These are phyloP conservation scores for Cruciata laevipes DNA, from an alignment of 257 asterid genomes.

Conservation along the genomic window DNA sequence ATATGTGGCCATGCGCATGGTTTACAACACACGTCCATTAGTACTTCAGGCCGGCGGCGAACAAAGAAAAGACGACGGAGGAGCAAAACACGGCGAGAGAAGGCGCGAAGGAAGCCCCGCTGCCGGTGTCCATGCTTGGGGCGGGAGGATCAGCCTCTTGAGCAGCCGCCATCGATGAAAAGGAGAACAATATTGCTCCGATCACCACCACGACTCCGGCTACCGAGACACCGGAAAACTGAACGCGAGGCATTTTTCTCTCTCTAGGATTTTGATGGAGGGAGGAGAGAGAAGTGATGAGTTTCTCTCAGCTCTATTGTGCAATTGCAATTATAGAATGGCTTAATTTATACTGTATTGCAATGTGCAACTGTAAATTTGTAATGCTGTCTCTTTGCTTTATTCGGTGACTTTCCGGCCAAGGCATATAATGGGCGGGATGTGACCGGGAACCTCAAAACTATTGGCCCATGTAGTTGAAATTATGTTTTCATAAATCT, in stretches of 20 bases:
- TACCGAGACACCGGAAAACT: slow-evolving; percentile 4
- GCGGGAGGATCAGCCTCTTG: slow-evolving; percentile 12
- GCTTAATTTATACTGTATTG: not conserved
- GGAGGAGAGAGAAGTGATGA: not conserved
- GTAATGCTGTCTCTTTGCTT: not conserved
- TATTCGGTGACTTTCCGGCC: not conserved
- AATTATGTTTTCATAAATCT: not conserved
- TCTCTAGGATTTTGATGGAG: not conserved
- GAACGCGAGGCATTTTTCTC: slow-evolving; percentile 9
- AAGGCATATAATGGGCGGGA: not conserved
- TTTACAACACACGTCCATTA: not conserved
- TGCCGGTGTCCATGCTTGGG: slow-evolving; percentile 16
- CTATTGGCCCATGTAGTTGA: not conserved
- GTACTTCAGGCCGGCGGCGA: slow-evolving; percentile 3
- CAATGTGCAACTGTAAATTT: not conserved
- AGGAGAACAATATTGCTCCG: slow-evolving; percentile 8
- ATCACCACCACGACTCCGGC: not conserved
- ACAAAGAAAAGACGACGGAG: not conserved
- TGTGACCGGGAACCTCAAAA: too few relatives aligned
- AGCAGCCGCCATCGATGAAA: slow-evolving; percentile 1
- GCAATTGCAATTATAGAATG: not conserved
- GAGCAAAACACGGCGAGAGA: slow-evolving; percentile 10
- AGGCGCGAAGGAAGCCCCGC: slow-evolving; percentile 1
- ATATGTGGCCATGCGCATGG: not conserved
- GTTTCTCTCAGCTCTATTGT: not conserved